Evolutionary conservation across 2,329 filamentous ascomycete species (phyloP), one percentile per base, ranked within the genome.

Genomic region (Clonostachys solani): DNA sequence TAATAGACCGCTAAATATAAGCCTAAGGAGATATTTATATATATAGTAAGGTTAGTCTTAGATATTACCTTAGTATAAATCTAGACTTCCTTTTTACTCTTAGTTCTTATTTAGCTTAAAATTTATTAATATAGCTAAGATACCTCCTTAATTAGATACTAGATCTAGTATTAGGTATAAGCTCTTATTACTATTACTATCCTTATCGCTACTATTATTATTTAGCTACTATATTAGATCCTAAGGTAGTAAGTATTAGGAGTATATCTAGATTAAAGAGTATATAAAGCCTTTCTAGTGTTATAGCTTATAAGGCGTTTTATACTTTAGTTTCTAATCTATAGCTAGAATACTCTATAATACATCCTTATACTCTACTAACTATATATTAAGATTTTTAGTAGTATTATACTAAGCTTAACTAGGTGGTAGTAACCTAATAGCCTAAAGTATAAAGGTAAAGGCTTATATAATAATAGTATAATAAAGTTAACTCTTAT

Each of bases 381-480:
- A 56, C 67, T 60, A 71, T 18, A 47, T 60, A 29, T 56, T 55
- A 45, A 69, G 61, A 6, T 43, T 41, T 17, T 49, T 48, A 33
- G 61, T 53, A 12, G 47, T 50, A 40, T 67, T 55, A 46, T 64
- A 55, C 67, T 60, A 72, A 2, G 53, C 51, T 47, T 49, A 13
- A 6, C 54, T 50, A 2, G 60, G 63, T n/a, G 59, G 60, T n/a
- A 40, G 37, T 7, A 54, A 49, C 43, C 50, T 51, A 42, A 68
- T 50, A 33, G 64, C 62, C 47, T 62, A 57, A 46, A 71, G 52
- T 17, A 64, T 49, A 33, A 72, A 69, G 40, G 65, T 61, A 44
- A 71, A 66, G 23, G 67, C 61, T 50, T 69, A 62, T 2, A 62
- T 61, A 42, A 65, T 60, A 18, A 68, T 65, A 1, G 65, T 72